Evolutionary conservation across 2,329 filamentous ascomycete species (phyloP), one percentile per base, ranked within the genome.

Genomic region (Aspergillus ustus): DNA sequence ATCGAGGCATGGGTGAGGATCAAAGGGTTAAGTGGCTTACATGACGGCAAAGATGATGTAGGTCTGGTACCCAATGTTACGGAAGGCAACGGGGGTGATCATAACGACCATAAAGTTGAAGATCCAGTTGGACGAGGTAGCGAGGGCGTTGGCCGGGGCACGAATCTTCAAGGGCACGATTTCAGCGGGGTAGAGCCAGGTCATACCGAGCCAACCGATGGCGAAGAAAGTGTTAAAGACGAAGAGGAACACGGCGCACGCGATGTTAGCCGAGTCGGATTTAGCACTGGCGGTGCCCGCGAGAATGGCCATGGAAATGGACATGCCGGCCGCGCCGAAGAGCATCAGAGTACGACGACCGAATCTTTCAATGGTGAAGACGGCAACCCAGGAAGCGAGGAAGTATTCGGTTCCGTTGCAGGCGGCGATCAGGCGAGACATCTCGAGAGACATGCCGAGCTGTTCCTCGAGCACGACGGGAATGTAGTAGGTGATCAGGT

Each of bases 171-270:
- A 74, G 31, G 86, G 73, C 60, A 83, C 83, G 65, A 83, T 77
- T 62, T 83, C 83, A 46, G 82, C 80, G 0, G 81, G 75, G 57
- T 77, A 75, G 28, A 76, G 52, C 87, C 85, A 90, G 1, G 87
- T 87, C 60, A 88, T 82, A 15, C 86, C 85, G 5, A 89, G 72
- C 85, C 86, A 89, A 0, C 85, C 88, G 0, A 87, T 84, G 22
- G 86, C 88, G 63, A 89, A 90, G 63, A 87, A 88, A 1, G 87
- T 87, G 65, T 89, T 89, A 75, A 89, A 90, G 3, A 87, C 84
- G 72, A 90, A 90, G 15, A 90, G 65, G 65, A 76, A 76, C 1
- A 74, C 73, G 0, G 67, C 66, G 22, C 71, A 70, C 3, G 66
- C 70, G n/a, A 74, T 66, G 61, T 70, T 69, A 17, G 72, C 67